Conservation (phyloP, 2,329 filamentous ascomycete genomes). For the Colletotrichum graminicola region DNA sequence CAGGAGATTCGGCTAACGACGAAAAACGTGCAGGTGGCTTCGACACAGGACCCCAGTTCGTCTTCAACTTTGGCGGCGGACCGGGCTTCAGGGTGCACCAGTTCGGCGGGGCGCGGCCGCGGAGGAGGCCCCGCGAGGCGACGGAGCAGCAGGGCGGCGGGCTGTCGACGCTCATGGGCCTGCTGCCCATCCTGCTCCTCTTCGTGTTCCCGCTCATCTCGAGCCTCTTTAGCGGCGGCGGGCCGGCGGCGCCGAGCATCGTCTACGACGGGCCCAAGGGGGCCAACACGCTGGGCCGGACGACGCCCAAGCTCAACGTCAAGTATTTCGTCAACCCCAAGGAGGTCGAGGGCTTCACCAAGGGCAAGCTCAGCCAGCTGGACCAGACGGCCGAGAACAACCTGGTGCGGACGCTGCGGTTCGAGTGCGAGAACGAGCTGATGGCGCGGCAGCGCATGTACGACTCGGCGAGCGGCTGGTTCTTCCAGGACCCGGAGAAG, state of each 20-base stretch:
- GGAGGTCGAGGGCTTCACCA: conserved; percentile 78
- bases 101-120: conserved; percentile 85
- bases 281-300: conserved; percentile 81
- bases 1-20: conserved; percentile 17
- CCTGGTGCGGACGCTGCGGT: conserved; percentile 75
- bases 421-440: conserved; percentile 81
- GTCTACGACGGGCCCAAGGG: conserved; percentile 78
- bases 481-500: conserved; percentile 83
- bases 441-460: conserved; percentile 73
- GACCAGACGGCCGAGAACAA: conserved; percentile 83
- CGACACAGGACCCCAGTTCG: conserved; percentile 86
- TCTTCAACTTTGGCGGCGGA: conserved; percentile 94
- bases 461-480: conserved; percentile 88
- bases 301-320: conserved; percentile 77
- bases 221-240: conserved; percentile 76
- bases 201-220: conserved; percentile 88
- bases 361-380: conserved; percentile 77
- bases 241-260: conserved; percentile 74
- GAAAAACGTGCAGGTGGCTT: conserved; percentile 63
- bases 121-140: conserved; percentile 78
- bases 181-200: conserved; percentile 89
- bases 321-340: conserved; percentile 87
- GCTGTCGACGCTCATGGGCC: conserved; percentile 74
- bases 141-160: conserved; percentile 66
- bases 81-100: conserved; percentile 95